Conservation (phyloP, 2,329 filamentous ascomycete species). For the Aspergillus sp. region DNA sequence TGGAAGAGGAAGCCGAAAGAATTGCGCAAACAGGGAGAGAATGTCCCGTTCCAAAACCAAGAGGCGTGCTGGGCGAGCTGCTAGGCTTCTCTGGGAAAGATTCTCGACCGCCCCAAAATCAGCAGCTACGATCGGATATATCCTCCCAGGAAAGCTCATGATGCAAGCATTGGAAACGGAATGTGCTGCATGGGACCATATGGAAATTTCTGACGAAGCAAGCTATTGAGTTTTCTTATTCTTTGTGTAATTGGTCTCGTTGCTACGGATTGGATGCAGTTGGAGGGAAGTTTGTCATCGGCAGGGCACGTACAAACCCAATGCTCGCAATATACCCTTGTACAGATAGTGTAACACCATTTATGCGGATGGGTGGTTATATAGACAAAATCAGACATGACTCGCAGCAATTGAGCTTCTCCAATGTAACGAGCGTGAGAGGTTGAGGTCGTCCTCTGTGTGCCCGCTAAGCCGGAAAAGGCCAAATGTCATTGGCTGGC, state of each 20-base stretch:
- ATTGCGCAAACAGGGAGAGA: constrained; percentile 59
- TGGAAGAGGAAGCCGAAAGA: constrained; percentile 40
- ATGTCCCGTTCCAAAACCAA: constrained; percentile 90
- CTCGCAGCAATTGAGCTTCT: neutral
- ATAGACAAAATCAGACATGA: neutral
- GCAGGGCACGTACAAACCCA: neutral
- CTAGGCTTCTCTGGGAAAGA: constrained; percentile 60
- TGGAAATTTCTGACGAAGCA: neutral
- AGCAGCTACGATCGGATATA: neutral
- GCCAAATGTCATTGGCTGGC: constrained; percentile 16
- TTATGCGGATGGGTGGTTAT: constrained; percentile 1
- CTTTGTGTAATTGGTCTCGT: neutral
- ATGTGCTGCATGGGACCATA: too few relatives aligned
- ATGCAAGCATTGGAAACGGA: neutral
- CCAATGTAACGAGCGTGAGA: neutral
- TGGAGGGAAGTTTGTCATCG: constrained; percentile 4
- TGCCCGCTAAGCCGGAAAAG: constrained; percentile 20
- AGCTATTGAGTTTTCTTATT: neutral
- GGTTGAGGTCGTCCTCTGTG: neutral
- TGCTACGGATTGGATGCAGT: neutral
- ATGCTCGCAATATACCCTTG: constrained; percentile 23
- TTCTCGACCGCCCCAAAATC: constrained; percentile 12
- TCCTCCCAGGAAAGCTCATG: neutral
- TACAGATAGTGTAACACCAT: constrained; percentile 18
- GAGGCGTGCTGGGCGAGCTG: constrained; percentile 72